Conservation (phyloP, 805 yeast species). For the Yarrowia phangngaensis region DNA sequence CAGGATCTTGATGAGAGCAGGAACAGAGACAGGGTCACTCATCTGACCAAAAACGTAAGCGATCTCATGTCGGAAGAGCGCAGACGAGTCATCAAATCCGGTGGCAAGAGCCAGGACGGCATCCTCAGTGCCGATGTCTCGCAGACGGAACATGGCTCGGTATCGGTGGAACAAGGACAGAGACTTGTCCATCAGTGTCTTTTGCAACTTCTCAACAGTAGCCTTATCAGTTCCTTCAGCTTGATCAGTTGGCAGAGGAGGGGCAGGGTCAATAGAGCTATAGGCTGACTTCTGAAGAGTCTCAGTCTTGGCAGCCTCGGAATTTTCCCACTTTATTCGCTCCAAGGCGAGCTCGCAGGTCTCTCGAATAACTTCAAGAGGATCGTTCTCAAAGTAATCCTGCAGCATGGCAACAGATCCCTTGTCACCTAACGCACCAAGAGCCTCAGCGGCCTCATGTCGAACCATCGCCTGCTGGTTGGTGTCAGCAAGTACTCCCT, state of each 20-base stretch:
- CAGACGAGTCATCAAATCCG: slow-evolving; percentile 87
- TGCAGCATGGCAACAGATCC: slow-evolving; percentile 65
- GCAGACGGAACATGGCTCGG: slow-evolving; percentile 95
- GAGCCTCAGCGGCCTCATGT: slow-evolving; percentile 98
- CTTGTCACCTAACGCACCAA: slow-evolving; percentile 88
- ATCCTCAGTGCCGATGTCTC: slow-evolving; percentile 91
- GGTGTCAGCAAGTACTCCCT: slow-evolving; percentile 61
- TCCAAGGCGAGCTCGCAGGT: slow-evolving; percentile 97
- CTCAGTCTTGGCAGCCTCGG: slow-evolving; percentile 63
- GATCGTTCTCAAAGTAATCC: slow-evolving; percentile 66
- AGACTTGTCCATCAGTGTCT: slow-evolving; percentile 67
- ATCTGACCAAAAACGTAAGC: slow-evolving; percentile 98
- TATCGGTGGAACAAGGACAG: slow-evolving; percentile 87
- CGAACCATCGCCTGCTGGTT: slow-evolving; percentile 87
- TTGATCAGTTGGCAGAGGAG: slow-evolving; percentile 68
- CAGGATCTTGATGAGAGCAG: slow-evolving; percentile 77
- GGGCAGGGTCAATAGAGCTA: slow-evolving; percentile 95
- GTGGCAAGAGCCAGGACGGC: slow-evolving; percentile 88
- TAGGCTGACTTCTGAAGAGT: slow-evolving; percentile 69
- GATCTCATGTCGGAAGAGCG: slow-evolving; percentile 94
- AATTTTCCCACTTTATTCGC: slow-evolving; percentile 88
- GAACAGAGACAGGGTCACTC: slow-evolving; percentile 88
- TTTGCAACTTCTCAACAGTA: slow-evolving; percentile 56
- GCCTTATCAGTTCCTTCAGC: slow-evolving; percentile 48
- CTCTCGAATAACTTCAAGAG: slow-evolving; percentile 83